Percentiles rank a stretch among this genome's conserved stretches.
These are phyloP conservation scores for Arbutus unedo DNA, from an alignment of 148 eudicot species.

Conservation along the genomic window DNA sequence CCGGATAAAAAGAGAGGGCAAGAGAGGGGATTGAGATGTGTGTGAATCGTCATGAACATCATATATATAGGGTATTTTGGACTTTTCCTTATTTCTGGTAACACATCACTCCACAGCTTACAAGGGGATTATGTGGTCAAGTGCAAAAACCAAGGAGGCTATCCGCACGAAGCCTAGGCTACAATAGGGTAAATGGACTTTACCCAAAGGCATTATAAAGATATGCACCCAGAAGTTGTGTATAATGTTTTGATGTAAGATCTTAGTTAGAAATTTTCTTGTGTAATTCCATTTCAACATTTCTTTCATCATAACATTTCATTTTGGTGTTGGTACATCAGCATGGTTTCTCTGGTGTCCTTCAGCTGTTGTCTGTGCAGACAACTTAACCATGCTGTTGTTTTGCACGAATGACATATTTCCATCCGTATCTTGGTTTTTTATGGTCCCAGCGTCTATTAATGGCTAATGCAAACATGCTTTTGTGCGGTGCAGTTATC, in stretches of 20 bases:
- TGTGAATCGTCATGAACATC: no score
- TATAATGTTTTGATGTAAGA: neutral
- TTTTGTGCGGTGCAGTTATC: constrained; percentile 53
- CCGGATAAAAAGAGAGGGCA: no score
- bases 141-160: no score
- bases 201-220: neutral
- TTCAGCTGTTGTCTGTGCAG: neutral
- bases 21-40: no score
- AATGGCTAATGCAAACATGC: constrained; percentile 7
- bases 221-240: neutral
- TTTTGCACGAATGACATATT: neutral
- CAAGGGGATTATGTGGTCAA: no score
- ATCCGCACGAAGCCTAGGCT: no score
- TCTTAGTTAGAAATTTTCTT: neutral
- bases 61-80: no score
- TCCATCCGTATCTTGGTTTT: neutral
- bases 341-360: neutral
- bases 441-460: neutral
- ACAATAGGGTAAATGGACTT: no score
- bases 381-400: neutral
- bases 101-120: no score
- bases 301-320: neutral
- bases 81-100: no score
- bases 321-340: neutral
- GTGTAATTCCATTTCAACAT: neutral